These are phyloP conservation scores for Ophiocordyceps robertsii DNA, from an alignment of 2,329 filamentous ascomycete genomes.

Conservation along the genomic window DNA sequence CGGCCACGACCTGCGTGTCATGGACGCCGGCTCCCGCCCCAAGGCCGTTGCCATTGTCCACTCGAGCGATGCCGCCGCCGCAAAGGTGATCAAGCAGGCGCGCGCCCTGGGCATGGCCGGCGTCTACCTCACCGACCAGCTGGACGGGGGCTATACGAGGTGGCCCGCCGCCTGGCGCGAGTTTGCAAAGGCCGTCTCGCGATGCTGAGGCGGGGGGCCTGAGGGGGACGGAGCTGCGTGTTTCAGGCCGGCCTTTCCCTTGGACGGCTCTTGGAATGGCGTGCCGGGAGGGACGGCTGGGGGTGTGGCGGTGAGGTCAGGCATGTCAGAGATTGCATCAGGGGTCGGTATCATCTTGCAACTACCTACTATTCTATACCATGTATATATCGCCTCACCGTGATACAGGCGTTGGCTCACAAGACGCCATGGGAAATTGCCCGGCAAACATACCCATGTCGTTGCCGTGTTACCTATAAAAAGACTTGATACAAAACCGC, in stretches of 20 bases:
- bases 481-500: too few relatives aligned
- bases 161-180: slow-evolving; percentile 7
- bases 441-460: too few relatives aligned
- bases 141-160: slow-evolving; percentile 7
- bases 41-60: slow-evolving; percentile 8
- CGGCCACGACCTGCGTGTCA: not conserved
- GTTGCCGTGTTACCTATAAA: too few relatives aligned
- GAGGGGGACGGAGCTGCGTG: not conserved
- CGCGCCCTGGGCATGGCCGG: slow-evolving; percentile 5
- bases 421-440: too few relatives aligned
- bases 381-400: too few relatives aligned
- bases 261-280: too few relatives aligned
- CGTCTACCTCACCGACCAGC: slow-evolving; percentile 8
- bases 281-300: too few relatives aligned
- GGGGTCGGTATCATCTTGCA: too few relatives aligned
- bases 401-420: too few relatives aligned
- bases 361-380: too few relatives aligned
- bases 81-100: not conserved
- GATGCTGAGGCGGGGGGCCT: not conserved
- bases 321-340: too few relatives aligned
- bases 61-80: not conserved
- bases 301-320: too few relatives aligned
- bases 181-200: slow-evolving; percentile 2
- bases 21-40: not conserved
- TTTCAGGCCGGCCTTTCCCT: not conserved